Percentiles rank a stretch among this genome's conserved stretches.
These are phyloP conservation scores for Hymenoscyphus scutula DNA, from an alignment of 2,329 filamentous ascomycete species.

Conservation along the genomic window DNA sequence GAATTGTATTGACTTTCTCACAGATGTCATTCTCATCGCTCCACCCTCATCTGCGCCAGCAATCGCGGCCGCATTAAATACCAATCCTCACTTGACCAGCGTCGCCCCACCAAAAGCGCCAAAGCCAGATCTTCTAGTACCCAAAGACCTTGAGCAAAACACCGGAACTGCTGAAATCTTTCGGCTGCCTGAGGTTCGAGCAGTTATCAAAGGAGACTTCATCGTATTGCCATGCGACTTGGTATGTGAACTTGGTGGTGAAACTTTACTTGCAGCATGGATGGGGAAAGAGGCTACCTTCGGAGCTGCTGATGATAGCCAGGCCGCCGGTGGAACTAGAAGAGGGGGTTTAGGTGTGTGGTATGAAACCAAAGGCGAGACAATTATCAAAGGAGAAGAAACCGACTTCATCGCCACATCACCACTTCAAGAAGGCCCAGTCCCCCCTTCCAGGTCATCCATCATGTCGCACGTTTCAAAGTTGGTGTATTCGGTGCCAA, in stretches of 20 bases:
- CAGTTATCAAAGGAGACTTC: conserved; percentile 80
- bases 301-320: conserved; percentile 44
- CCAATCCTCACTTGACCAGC: conserved; percentile 73
- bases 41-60: conserved; percentile 64
- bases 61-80: conserved; percentile 68
- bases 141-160: conserved; percentile 72
- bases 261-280: conserved; percentile 84
- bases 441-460: conserved; percentile 60
- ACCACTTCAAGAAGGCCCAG: conserved; percentile 57
- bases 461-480: conserved; percentile 69
- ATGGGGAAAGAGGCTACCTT: conserved; percentile 79
- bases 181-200: conserved; percentile 76
- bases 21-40: conserved; percentile 62
- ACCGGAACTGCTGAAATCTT: conserved; percentile 89
- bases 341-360: conserved; percentile 85
- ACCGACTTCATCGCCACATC: conserved; percentile 87
- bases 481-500: conserved; percentile 82
- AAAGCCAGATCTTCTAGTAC: conserved; percentile 71
- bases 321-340: conserved; percentile 34
- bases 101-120: conserved; percentile 62
- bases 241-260: conserved; percentile 83
- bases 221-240: conserved; percentile 90
- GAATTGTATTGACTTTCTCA: conserved; percentile 17
- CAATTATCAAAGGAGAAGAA: conserved; percentile 81
- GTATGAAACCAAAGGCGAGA: conserved; percentile 81